Base-by-base conservation (phyloP, 2,329 filamentous ascomycete species). In the Mycogone perniciosa region DNA sequence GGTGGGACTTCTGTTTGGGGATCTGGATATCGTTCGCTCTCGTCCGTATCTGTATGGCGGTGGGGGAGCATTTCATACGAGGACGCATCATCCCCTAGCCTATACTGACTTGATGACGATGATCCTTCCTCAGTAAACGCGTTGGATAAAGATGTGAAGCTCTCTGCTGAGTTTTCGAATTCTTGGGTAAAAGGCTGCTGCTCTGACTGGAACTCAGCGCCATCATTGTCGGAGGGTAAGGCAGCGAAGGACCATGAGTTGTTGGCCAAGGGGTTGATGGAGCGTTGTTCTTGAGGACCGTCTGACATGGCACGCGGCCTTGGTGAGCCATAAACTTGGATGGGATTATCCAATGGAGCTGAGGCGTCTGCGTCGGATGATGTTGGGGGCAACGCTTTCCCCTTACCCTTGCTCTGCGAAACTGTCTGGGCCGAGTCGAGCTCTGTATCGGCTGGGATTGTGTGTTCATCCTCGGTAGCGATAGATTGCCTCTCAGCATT, bases 201-300 rank as follows among this genome's bases (percentile, higher is more conserved):
- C 7, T 27, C 26, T 11, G 50, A 39, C 27, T 13, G 31, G 10
- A 3, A 7, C 29, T 20, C 44, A 39, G 41, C 39, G 7, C 27
- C 44, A 4, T 51, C 48, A 35, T 63, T 54, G 8, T 59, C 46
- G 20, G 31, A 7, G 10, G 68, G 64, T 6, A 79, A 54, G 27
- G 66, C 67, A 4, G 71, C 68, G 57, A 84, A 84, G 0, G 74
- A 75, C 82, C 81, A 85, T 57, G 69, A 84, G 55, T 82, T 82
- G 60, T 80, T 80, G 1, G 74, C 80, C 11, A 84, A 62, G 0
- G 77, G 76, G 46, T 81, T 76, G 48, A 75, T 67, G 2, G 65
- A 64, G 7, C 71, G 66, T 4, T 67, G 68, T 5, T 64, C 60
- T 40, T 69, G 70, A 4, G 77, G 77, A 0, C 80, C 80, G 58